A percentile compares a stretch with the other conserved stretches of the same genome.
Conservation (phyloP, 495 filamentous ascomycete species). For the Hypoxylon cercidicola region DNA sequence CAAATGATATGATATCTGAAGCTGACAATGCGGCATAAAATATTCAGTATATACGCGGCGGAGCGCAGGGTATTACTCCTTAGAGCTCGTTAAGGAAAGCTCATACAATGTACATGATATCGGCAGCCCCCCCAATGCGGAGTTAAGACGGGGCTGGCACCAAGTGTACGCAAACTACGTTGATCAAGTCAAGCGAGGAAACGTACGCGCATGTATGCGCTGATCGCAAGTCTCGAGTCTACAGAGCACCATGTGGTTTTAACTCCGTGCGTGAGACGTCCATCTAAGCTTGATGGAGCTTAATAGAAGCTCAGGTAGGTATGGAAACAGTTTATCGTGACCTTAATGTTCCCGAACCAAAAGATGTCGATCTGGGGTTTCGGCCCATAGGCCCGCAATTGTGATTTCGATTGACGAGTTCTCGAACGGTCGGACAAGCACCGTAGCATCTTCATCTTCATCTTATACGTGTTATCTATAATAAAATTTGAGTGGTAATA, state of each 20-base stretch:
- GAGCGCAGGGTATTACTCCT: no score
- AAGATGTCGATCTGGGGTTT: constrained; percentile 40
- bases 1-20: background rate
- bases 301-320: no score
- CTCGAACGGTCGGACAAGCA: constrained; percentile 23
- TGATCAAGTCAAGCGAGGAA: constrained; percentile 1
- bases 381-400: constrained; percentile 41
- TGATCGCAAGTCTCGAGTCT: constrained; percentile 11
- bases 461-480: background rate
- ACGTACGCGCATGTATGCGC: background rate
- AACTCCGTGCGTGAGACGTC: constrained; percentile 20
- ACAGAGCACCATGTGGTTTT: constrained; percentile 2
- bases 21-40: constrained; percentile 24
- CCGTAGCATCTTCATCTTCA: constrained; percentile 1
- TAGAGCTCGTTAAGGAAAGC: background rate
- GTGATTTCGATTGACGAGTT: constrained; percentile 24
- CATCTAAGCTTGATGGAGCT: no score
- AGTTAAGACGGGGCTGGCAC: constrained; percentile 16
- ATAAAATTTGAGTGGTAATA: no score
- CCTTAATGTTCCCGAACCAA: constrained; percentile 33
- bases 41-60: background rate
- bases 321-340: background rate
- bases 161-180: constrained; percentile 1
- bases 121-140: constrained; percentile 2
- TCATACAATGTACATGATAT: background rate